Base-by-base conservation (phyloP, 2,329 filamentous ascomycete genomes). In the Fusarium nisikadoi region DNA sequence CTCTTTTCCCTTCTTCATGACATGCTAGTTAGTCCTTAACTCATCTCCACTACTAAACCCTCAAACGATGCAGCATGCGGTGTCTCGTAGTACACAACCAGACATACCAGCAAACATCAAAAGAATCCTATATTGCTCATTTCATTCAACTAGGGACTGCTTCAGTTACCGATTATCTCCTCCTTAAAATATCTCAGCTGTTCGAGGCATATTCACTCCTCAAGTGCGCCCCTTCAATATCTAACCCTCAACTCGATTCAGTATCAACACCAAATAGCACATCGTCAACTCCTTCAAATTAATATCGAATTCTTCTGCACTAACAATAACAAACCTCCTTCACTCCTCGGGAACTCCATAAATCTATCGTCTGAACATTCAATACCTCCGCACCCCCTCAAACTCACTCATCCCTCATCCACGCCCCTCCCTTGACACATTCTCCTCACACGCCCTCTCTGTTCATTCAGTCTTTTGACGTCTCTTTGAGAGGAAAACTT, bases 331-430 rank as follows among this genome's bases (percentile, higher is more conserved):
- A 63, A 62, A 41, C 49, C 53, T 67, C 61, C 65, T 56, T 65
- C 47, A 49, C 12, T 63, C 52, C 35, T 35, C 10, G 29, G 42
- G 27, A 63, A 39, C 52, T 35, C 67, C 67, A 63, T 56, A 56
- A 70, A 67, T 70, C n/a, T 72, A 72, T 73, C 53, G 56, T 71
- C 36, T 43, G 38, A 72, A 70, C 73, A 72, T 72, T 60, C 70
- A 73, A 72, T 72, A 73, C 50, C 59, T 60, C 33, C 47, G 69
- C 70, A 64, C 70, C 60, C 69, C 53, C 27, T 56, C 65, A 65
- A 39, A 60, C 64, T 49, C 47, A n/a, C 53, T 20, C 53, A 47
- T 70, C 70, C 62, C 65, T 72, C 69, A 31, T 55, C 6, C 50
- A 68, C 70, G 35, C 70, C 65, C 70, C 70, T 72, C 69, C 69